A percentile compares a stretch with the other conserved stretches of the same genome.
phyloP scores from a whole-genome alignment of 371 early-diverging fungal genomes.

The Syncephalis plumigaleata region DNA sequence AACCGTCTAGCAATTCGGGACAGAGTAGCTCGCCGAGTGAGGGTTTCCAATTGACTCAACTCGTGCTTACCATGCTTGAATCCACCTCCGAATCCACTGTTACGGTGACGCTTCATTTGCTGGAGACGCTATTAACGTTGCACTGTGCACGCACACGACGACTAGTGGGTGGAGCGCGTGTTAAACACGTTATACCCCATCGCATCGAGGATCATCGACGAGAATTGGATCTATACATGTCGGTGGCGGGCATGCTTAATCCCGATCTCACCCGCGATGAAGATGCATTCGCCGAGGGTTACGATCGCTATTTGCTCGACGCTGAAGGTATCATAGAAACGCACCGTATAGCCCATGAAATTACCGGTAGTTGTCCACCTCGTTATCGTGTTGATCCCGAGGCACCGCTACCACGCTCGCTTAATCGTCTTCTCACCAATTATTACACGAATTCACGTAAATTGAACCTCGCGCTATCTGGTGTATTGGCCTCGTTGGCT shows the following conservation, averaged over 20 bases:
- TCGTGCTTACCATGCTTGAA: slow-evolving; percentile 49
- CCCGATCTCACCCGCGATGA: neutral
- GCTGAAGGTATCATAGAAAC: slow-evolving; percentile 42
- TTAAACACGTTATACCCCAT: neutral
- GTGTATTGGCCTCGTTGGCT: slow-evolving; percentile 66
- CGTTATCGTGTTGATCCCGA: slow-evolving; percentile 29
- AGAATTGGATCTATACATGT: slow-evolving; percentile 36
- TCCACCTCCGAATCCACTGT: slow-evolving; percentile 56
- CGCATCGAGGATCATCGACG: slow-evolving; percentile 25
- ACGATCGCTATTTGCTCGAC: slow-evolving; percentile 62
- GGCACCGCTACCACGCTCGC: slow-evolving; percentile 45
- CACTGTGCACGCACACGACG: slow-evolving; percentile 60
- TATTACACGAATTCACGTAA: slow-evolving; percentile 78
- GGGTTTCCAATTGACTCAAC: neutral
- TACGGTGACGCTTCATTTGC: slow-evolving; percentile 62
- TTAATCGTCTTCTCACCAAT: slow-evolving; percentile 38
- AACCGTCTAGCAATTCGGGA: too few relatives aligned
- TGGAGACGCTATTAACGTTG: slow-evolving; percentile 50
- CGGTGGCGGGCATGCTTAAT: neutral
- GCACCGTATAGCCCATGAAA: slow-evolving; percentile 14
- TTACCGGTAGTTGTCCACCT: slow-evolving; percentile 8
- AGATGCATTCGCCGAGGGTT: slow-evolving; percentile 27
- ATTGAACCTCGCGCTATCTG: slow-evolving; percentile 79
- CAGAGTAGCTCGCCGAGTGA: neutral
- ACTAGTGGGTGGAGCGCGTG: slow-evolving; percentile 19